These are phyloP conservation scores for Aspergillus ustus DNA, from an alignment of 2,329 filamentous ascomycete genomes.

Conservation along the genomic window DNA sequence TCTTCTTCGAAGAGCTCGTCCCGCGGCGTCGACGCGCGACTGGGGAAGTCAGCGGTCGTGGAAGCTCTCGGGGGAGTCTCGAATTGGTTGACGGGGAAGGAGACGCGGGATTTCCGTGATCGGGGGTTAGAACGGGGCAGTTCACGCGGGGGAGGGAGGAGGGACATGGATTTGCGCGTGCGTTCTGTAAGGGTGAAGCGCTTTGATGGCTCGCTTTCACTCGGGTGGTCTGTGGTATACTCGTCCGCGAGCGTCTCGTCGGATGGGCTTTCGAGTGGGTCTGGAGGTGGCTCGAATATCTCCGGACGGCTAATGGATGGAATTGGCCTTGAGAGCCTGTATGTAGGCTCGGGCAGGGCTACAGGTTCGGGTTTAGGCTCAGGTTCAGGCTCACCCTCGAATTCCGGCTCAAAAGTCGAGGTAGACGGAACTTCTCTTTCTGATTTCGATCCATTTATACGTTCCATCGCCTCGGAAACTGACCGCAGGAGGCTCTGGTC, in stretches of 20 bases:
- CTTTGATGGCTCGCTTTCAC: background rate
- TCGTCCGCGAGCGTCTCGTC: conserved; percentile 15
- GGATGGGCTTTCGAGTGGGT: background rate
- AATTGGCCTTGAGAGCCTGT: conserved; percentile 8
- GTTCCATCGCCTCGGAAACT: conserved; percentile 38
- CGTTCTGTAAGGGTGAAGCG: conserved; percentile 69
- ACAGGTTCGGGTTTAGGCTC: conserved; percentile 9
- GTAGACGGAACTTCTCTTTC: background rate
- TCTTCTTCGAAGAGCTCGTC: conserved; percentile 74
- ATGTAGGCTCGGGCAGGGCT: conserved; percentile 8
- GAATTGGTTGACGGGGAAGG: conserved; percentile 61
- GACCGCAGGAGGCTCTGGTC: conserved; percentile 40
- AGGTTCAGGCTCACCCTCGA: background rate
- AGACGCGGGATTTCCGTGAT: conserved; percentile 32
- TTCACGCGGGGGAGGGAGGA: conserved; percentile 51
- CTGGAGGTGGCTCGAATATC: background rate
- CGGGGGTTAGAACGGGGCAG: conserved; percentile 27
- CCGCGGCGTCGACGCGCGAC: conserved; percentile 56
- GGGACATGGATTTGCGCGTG: conserved; percentile 79
- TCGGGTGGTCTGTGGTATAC: conserved; percentile 9
- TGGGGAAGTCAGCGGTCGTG: conserved; percentile 17
- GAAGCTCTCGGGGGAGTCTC: conserved; percentile 53
- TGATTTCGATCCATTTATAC: conserved; percentile 32
- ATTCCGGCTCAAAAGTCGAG: conserved; percentile 3
- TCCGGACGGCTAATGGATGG: conserved; percentile 6